Percentiles rank a stretch among this genome's conserved stretches.
These are phyloP conservation scores for Solanum appendiculatum DNA, from an alignment of 257 asterid species.

Conservation along the genomic window DNA sequence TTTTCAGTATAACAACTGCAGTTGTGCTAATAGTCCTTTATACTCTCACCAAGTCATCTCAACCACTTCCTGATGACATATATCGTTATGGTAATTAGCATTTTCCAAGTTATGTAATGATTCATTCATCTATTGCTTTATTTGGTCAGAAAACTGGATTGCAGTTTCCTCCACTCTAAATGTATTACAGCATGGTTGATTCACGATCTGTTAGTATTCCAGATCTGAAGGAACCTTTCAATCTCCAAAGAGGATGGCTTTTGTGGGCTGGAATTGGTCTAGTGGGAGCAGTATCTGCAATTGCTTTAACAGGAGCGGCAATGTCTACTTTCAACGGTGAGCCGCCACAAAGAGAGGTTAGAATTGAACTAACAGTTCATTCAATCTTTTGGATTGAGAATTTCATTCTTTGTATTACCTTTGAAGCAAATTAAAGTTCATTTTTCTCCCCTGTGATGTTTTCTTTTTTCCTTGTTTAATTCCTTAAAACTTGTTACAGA, in stretches of 20 bases:
- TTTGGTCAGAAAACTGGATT: not conserved
- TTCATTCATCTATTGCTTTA: not conserved
- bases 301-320: slow-evolving; percentile 69
- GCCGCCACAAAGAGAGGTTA: slow-evolving; percentile 86
- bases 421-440: not conserved
- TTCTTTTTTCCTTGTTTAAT: not conserved
- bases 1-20: slow-evolving; percentile 62
- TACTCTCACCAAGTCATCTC: slow-evolving; percentile 78
- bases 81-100: slow-evolving; percentile 67
- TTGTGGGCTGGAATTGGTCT: slow-evolving; percentile 92
- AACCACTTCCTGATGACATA: slow-evolving; percentile 83
- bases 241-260: slow-evolving; percentile 84
- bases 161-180: not conserved
- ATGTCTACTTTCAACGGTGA: slow-evolving; percentile 63
- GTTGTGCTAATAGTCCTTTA: slow-evolving; percentile 78
- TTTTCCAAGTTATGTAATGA: not conserved
- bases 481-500: slow-evolving; percentile 29
- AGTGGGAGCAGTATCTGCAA: slow-evolving; percentile 71
- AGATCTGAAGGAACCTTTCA: slow-evolving; percentile 81
- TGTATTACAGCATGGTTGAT: not conserved
- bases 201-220: slow-evolving; percentile 11
- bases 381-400: not conserved
- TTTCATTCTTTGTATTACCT: not conserved
- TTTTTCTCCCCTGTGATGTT: not conserved
- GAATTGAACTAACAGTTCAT: slow-evolving; percentile 8